Base-by-base conservation (phyloP, 768 basidiomycete species). In the Epithele typhae region DNA sequence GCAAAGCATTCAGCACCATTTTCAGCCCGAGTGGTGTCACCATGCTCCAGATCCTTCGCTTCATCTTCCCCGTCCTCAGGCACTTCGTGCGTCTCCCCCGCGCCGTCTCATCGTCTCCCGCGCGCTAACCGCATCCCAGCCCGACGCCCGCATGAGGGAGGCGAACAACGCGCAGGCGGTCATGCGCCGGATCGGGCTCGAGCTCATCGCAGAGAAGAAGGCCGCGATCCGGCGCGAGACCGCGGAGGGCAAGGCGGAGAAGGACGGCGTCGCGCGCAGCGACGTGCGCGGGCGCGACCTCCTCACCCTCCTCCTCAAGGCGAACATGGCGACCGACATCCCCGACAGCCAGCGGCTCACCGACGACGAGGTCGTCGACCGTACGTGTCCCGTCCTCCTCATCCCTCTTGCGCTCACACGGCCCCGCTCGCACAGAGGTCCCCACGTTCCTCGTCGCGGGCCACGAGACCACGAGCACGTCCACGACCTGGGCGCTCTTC, bases 311-410 rank as follows among this genome's bases (percentile, higher is more conserved):
- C 67, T 87, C 3, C 66, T 86, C 34, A 71, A 72, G 47, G 83
- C 84, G 3, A 87, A 87, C 57, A 74, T 81, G 66, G 74, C 79
- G 0, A 75, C 72, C 1, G 80, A 87, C 56, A 54, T 82, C 4
- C 74, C 76, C 0, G 74, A 75, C 5, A 66, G 54, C 37, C 81
- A 83, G 57, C 66, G 67, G 33, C 65, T 87, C 64, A 72, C 73
- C 0, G 84, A 87, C 46, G 72, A 72, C 22, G 84, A 87, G 49
- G 79, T 87, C 15, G 49, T 83, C 2, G 67, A 68, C 5, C 77
- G 73, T 83, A 53, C 48, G 78, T 30, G 27, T 3, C 18, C 27
- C 27, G 8, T 30, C 14, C n/a, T n/a, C 22, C 24, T 3, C 6
- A 27, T 10, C 25, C 12, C 14, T 35, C 17, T n/a, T 8, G 2